Evolutionary conservation across 129 eudicot genomes (phyloP).

Genomic region (Tanacetum coccineum): DNA sequence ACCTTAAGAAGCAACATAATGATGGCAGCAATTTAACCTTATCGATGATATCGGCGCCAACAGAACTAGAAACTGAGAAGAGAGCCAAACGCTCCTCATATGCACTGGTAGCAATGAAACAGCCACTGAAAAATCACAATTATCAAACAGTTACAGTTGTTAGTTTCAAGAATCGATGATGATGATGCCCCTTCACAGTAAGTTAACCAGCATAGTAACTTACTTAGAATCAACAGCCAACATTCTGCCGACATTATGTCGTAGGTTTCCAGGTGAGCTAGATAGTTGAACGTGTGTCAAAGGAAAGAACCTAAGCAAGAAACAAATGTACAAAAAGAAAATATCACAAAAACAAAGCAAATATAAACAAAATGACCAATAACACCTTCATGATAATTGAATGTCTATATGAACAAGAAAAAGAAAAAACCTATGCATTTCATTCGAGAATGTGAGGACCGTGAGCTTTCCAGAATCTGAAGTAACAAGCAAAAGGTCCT

Average conservation of each 20-base stretch:
- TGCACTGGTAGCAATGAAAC: constrained; percentile 83
- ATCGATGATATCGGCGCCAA: constrained; percentile 65
- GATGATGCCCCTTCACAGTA: background rate
- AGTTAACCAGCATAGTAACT: constrained; percentile 29
- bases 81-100: constrained; percentile 70
- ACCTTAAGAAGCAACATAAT: background rate
- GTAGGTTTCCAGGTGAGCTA: constrained; percentile 67
- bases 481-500: constrained; percentile 69
- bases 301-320: constrained; percentile 60
- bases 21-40: constrained; percentile 48
- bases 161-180: background rate
- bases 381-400: constrained; percentile 13
- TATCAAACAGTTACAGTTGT: constrained; percentile 5
- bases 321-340: constrained; percentile 13
- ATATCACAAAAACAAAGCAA: constrained; percentile 16
- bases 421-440: constrained; percentile 77
- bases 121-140: constrained; percentile 57
- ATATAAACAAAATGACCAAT: constrained; percentile 2
- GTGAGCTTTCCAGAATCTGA: constrained; percentile 97
- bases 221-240: constrained; percentile 82
- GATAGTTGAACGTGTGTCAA: constrained; percentile 71
- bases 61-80: constrained; percentile 56
- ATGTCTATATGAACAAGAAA: background rate
- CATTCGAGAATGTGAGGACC: constrained; percentile 72
- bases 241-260: constrained; percentile 83